Conservation (phyloP, 345 rosid genomes). For the Jatropha curcas region DNA sequence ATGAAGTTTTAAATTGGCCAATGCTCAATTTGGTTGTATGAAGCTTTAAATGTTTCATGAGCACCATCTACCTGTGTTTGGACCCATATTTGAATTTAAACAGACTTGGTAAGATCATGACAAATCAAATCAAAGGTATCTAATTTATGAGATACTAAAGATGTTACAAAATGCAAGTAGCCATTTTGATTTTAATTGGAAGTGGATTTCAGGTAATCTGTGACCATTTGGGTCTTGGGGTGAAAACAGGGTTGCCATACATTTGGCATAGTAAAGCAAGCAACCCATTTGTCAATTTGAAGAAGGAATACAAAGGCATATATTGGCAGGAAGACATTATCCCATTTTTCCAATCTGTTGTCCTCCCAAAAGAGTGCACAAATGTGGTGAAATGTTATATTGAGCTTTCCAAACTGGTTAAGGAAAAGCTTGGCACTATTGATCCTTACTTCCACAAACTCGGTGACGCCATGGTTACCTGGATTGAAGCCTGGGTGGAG, state of each 20-base stretch:
- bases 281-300: constrained; percentile 8
- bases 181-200: neutral
- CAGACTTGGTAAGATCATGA: neutral
- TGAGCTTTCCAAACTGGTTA: constrained; percentile 8
- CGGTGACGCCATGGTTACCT: constrained; percentile 4
- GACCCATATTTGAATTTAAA: no score
- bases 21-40: no score
- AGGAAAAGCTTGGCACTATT: neutral
- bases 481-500: constrained; percentile 6
- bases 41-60: no score
- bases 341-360: constrained; percentile 3
- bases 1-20: no score
- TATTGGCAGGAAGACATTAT: constrained; percentile 6
- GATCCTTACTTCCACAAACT: neutral
- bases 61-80: no score
- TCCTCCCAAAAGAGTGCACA: constrained; percentile 3
- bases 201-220: neutral
- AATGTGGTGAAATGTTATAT: neutral
- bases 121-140: neutral
- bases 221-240: neutral
- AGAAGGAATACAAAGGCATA: constrained; percentile 6
- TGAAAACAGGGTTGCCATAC: constrained; percentile 5
- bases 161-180: neutral
- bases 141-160: neutral
- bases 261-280: constrained; percentile 9